Percentiles rank a stretch among this genome's conserved stretches.
Evolutionary conservation across 2,329 filamentous ascomycete genomes (phyloP).

Genomic region (Ophiosphaerella korrae): DNA sequence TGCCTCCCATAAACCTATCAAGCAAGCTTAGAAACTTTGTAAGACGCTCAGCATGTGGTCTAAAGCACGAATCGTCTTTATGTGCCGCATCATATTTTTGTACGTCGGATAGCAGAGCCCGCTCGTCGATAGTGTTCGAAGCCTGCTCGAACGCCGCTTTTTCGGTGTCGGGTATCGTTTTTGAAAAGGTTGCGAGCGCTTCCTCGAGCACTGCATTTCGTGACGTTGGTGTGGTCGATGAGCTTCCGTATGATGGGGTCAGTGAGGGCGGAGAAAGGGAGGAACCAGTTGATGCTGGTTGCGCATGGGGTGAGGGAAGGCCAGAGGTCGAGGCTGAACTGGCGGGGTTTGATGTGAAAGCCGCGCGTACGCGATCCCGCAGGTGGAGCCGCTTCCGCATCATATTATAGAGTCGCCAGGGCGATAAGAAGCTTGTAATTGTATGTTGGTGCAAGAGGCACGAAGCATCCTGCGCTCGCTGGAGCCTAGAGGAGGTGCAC

Average conservation of each 20-base stretch:
- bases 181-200: slow-evolving; percentile 9
- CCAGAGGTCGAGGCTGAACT: not conserved
- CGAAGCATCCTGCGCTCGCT: too few species aligned
- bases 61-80: slow-evolving; percentile 17
- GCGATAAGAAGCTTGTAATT: too few species aligned
- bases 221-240: slow-evolving; percentile 1
- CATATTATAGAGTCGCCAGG: not conserved
- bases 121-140: slow-evolving; percentile 8
- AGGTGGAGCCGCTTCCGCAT: slow-evolving; percentile 8
- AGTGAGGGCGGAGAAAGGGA: too few species aligned
- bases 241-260: too few species aligned
- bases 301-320: not conserved
- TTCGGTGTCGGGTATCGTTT: slow-evolving; percentile 16
- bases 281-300: slow-evolving; percentile 2
- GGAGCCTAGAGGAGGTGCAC: too few species aligned
- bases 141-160: slow-evolving; percentile 18
- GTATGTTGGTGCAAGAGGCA: too few species aligned
- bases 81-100: slow-evolving; percentile 15
- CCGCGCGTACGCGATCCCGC: slow-evolving; percentile 4
- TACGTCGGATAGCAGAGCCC: slow-evolving; percentile 11
- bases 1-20: slow-evolving; percentile 20
- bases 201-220: slow-evolving; percentile 7
- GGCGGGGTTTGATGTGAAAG: slow-evolving; percentile 4
- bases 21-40: slow-evolving; percentile 12
- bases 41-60: slow-evolving; percentile 20